Evolutionary conservation across 129 eudicot species (phyloP).

Genomic region (Centaurea solstitialis): DNA sequence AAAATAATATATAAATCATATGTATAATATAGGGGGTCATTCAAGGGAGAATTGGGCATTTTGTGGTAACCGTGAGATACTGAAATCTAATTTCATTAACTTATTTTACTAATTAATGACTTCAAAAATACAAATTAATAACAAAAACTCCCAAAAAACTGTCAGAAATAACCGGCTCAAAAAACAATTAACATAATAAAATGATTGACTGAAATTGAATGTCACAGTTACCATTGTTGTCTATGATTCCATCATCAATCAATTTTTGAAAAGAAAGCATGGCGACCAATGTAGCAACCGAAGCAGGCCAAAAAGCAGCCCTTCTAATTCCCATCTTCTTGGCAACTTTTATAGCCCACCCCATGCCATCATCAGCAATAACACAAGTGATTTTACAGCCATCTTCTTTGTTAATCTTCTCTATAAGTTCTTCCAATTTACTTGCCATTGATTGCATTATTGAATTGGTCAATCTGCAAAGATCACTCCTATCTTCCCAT

Average conservation of each 20-base stretch:
- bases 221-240: constrained; percentile 50
- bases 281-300: constrained; percentile 35
- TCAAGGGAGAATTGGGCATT: too few relatives aligned
- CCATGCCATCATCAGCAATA: constrained; percentile 48
- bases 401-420: constrained; percentile 28
- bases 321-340: constrained; percentile 37
- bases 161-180: too few relatives aligned
- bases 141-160: too few relatives aligned
- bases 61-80: too few relatives aligned
- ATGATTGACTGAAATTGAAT: not conserved
- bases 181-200: too few relatives aligned
- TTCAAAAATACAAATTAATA: too few relatives aligned
- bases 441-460: constrained; percentile 30
- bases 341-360: constrained; percentile 47
- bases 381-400: constrained; percentile 36
- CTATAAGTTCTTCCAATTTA: constrained; percentile 43
- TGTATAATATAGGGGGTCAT: too few relatives aligned
- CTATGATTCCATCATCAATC: constrained; percentile 47
- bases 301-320: constrained; percentile 51
- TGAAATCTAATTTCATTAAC: too few relatives aligned
- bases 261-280: constrained; percentile 22
- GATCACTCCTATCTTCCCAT: constrained; percentile 50
- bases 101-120: too few relatives aligned
- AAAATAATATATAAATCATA: too few relatives aligned
- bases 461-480: constrained; percentile 22